Conservation (phyloP, 73 alveolate genomes). For the Paramecium tetraurelia region DNA sequence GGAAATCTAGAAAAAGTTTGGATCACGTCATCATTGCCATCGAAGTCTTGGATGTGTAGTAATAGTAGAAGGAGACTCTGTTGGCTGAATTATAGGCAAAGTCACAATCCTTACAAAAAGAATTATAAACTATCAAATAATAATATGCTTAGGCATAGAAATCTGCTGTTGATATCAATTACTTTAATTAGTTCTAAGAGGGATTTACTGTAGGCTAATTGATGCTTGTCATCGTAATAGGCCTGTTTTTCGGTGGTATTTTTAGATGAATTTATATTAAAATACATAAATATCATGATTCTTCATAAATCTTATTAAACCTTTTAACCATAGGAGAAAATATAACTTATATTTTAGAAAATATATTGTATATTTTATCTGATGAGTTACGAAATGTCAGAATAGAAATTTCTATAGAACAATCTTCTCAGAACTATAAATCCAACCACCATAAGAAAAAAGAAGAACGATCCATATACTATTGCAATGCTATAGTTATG, state of each 20-base stretch:
- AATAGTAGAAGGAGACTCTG: neutral
- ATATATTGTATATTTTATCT: neutral
- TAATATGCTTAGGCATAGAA: neutral
- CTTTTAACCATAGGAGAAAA: neutral
- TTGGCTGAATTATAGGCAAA: neutral
- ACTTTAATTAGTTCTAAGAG: neutral
- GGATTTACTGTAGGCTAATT: neutral
- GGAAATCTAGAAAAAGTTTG: neutral
- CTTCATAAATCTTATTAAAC: neutral
- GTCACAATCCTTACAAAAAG: neutral
- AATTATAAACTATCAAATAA: neutral
- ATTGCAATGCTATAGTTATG: neutral
- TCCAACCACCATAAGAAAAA: constrained; percentile 27
- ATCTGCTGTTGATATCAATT: neutral
- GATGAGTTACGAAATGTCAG: neutral
- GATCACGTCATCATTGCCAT: neutral
- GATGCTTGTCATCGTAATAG: neutral
- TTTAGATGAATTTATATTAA: neutral
- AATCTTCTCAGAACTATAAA: constrained; percentile 32
- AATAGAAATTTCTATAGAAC: constrained; percentile 20
- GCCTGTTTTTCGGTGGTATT: neutral
- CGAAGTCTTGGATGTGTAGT: neutral
- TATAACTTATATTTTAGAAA: neutral
- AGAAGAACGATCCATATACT: constrained; percentile 39
- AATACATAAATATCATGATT: neutral